phyloP scores from a whole-genome alignment of 2,329 filamentous ascomycete genomes.

The Xylaria sp. region DNA sequence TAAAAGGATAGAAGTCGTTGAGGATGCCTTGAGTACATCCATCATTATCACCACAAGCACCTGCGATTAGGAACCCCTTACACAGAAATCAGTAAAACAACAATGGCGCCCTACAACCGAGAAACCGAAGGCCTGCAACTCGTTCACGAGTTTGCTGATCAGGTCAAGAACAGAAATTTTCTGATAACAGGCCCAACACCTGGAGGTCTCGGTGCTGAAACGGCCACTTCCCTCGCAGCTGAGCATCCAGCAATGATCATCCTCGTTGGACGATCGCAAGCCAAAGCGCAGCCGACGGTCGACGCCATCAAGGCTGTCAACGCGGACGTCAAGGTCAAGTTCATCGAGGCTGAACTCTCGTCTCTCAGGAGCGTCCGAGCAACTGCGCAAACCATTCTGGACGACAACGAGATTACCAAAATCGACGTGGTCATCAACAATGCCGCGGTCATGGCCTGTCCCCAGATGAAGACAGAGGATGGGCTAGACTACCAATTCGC shows the following conservation, averaged over 20 bases:
- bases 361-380: conserved; percentile 47
- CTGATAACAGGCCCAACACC: conserved; percentile 49
- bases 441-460: conserved; percentile 56
- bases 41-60: background rate
- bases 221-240: conserved; percentile 45
- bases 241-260: conserved; percentile 46
- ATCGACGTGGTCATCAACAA: conserved; percentile 46
- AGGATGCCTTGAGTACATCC: background rate
- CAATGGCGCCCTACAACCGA: conserved; percentile 38
- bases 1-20: conserved; percentile 14
- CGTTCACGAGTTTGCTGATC: conserved; percentile 41
- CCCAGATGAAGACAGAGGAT: conserved; percentile 49
- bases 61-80: background rate
- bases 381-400: conserved; percentile 46
- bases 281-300: conserved; percentile 45
- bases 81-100: conserved; percentile 14
- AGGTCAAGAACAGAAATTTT: conserved; percentile 40
- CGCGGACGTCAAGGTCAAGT: conserved; percentile 41
- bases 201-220: conserved; percentile 48
- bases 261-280: conserved; percentile 44
- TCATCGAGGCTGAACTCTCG: conserved; percentile 45
- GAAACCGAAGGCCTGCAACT: conserved; percentile 37
- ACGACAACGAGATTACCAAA: conserved; percentile 46
- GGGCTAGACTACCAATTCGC: conserved; percentile 50
- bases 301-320: conserved; percentile 43